Evolutionary conservation across 306 rosid genomes (phyloP), one percentile per base, ranked within the genome.

Genomic region (Rubus parviflorus): DNA sequence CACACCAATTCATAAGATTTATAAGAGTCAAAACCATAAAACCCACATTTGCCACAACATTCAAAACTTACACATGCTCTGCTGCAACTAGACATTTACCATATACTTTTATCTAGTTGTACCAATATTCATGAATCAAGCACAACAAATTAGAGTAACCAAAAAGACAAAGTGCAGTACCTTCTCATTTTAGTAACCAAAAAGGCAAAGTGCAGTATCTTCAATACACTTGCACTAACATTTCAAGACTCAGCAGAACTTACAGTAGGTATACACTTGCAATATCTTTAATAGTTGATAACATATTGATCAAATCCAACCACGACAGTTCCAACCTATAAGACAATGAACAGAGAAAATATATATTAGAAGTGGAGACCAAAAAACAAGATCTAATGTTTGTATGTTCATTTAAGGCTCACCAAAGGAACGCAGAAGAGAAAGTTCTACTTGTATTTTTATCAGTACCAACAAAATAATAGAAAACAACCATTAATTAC

Each of bases 291-390:
- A n/a, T 95, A 95, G 92, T 95, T 95, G 90, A n/a, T n/a, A n/a
- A 95, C 85, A 82, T 89, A 86, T 78, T 97, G 97, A 88, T 95
- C 99, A 82, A 95, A 95, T 56, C 99, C 99, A 80, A 95, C 99
- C 67, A 95, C 99, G 47, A 95, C 97, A 47, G 99, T 97, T 76
- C 97, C 99, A 77, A 95, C 97, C 99, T 95, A 75, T 58, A 64
- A 77, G 54, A 68, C 58, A 80, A 78, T 22, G 41, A 74, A 42
- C 74, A 80, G 41, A 80, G 19, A 76, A 42, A 80, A 67, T 68
- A 17, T 49, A 12, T 42, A 53, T 68, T 37, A 25, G 63, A 80
- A n/a, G 12, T 74, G 9, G 43, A 68, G 20, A 74, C 17, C 14
- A 68, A 46, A 46, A 66, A 13, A 22, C 35, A 20, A 68, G 14